Evolutionary conservation across 345 rosid genomes (phyloP).

Genomic region (Hirschfeldia incana): DNA sequence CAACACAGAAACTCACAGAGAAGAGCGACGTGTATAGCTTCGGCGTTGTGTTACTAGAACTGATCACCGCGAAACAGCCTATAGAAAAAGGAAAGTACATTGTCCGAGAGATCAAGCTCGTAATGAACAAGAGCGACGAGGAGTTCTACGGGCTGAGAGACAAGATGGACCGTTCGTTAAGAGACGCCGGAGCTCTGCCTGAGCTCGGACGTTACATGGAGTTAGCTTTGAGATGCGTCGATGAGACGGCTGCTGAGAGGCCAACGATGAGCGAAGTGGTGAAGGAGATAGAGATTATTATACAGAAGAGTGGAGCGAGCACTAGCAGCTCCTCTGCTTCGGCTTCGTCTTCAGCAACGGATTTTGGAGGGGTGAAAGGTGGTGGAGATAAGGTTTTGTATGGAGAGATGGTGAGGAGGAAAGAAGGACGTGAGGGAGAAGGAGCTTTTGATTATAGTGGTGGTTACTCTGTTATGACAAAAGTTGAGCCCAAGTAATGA

Average conservation of each 20-base stretch:
- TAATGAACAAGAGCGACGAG: slow-evolving; percentile 57
- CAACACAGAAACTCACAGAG: slow-evolving; percentile 89
- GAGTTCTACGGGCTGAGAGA: slow-evolving; percentile 67
- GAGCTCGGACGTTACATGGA: slow-evolving; percentile 71
- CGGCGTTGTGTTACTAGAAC: slow-evolving; percentile 89
- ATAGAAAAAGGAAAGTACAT: slow-evolving; percentile 88
- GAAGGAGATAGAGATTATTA: slow-evolving; percentile 68
- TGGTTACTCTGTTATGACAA: slow-evolving; percentile 59
- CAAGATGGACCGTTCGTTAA: slow-evolving; percentile 61
- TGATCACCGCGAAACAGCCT: slow-evolving; percentile 78
- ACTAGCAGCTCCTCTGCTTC: slow-evolving; percentile 77
- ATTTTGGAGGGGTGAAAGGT: slow-evolving; percentile 55
- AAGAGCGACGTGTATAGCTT: slow-evolving; percentile 96
- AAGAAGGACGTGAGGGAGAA: slow-evolving; percentile 34
- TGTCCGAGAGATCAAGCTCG: slow-evolving; percentile 68
- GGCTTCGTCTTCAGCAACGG: slow-evolving; percentile 79
- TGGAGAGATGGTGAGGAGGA: slow-evolving; percentile 44
- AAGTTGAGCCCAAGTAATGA: slow-evolving; percentile 65
- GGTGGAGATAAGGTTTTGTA: slow-evolving; percentile 52
- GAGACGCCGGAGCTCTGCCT: slow-evolving; percentile 44
- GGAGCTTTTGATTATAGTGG: slow-evolving; percentile 71
- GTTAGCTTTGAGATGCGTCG: slow-evolving; percentile 78
- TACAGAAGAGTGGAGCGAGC: slow-evolving; percentile 67
- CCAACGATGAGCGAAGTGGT: slow-evolving; percentile 90
- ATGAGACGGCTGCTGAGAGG: slow-evolving; percentile 79